Evolutionary conservation across 768 basidiomycete genomes (phyloP).

Genomic region (Coprinopsis cinerea): DNA sequence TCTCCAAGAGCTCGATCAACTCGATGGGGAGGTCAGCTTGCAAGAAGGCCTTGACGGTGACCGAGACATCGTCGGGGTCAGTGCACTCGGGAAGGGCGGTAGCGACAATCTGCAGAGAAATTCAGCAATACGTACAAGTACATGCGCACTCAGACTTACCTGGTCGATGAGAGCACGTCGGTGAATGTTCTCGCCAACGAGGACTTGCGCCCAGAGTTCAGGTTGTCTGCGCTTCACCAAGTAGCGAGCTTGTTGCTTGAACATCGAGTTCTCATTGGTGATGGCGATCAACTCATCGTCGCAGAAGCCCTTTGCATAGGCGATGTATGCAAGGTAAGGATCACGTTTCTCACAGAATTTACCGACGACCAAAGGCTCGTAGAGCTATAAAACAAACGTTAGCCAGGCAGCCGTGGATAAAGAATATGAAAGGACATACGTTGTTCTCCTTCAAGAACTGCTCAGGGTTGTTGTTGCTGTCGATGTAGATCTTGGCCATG

Average conservation of each 20-base stretch:
- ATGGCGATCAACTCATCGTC: constrained; percentile 96
- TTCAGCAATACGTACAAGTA: neutral
- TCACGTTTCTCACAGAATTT: constrained; percentile 99
- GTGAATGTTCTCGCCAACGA: constrained; percentile 82
- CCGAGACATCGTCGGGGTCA: constrained; percentile 96
- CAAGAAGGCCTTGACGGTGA: constrained; percentile 98
- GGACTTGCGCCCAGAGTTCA: constrained; percentile 95
- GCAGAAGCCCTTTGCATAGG: constrained; percentile 98
- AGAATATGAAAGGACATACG: constrained; percentile 38
- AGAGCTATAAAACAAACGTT: constrained; percentile 48
- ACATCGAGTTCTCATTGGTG: constrained; percentile 99
- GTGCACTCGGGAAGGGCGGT: constrained; percentile 96
- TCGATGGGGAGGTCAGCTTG: constrained; percentile 95
- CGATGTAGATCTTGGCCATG: constrained; percentile 96
- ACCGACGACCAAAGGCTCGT: constrained; percentile 94
- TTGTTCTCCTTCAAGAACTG: constrained; percentile 98
- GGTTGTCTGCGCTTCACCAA: constrained; percentile 92
- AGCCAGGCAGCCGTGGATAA: constrained; percentile 9
- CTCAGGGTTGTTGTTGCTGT: constrained; percentile 98
- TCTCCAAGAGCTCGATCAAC: constrained; percentile 95
- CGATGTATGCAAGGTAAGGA: constrained; percentile 97
- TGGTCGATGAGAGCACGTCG: constrained; percentile 93
- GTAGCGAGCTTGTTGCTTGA: constrained; percentile 98
- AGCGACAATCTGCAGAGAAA: constrained; percentile 63
- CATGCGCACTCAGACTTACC: constrained; percentile 31